These are phyloP conservation scores for Oidiodendron maius DNA, from an alignment of 495 filamentous ascomycete genomes.

Conservation along the genomic window DNA sequence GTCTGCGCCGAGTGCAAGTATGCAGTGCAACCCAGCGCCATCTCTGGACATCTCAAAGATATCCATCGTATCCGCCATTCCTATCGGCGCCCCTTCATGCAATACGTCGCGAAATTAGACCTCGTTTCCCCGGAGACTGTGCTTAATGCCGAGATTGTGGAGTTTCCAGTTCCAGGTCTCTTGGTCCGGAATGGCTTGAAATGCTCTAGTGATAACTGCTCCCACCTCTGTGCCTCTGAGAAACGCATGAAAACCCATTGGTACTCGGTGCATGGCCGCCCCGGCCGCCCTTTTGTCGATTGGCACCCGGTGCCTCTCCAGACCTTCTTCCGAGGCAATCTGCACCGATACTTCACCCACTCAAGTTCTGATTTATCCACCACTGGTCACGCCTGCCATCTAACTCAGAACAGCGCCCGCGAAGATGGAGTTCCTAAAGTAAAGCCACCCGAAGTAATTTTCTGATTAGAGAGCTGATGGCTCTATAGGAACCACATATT, in stretches of 20 bases:
- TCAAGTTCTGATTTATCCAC: too few relatives aligned
- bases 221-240: slow-evolving; percentile 16
- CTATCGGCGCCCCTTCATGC: slow-evolving; percentile 21
- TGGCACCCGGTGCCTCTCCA: slow-evolving; percentile 12
- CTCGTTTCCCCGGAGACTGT: slow-evolving; percentile 22
- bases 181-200: slow-evolving; percentile 25
- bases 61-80: slow-evolving; percentile 28
- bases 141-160: slow-evolving; percentile 6
- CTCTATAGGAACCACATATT: not conserved
- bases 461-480: not conserved
- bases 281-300: not conserved
- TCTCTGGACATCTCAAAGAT: slow-evolving; percentile 34
- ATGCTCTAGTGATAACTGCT: slow-evolving; percentile 21
- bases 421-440: too few relatives aligned
- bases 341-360: slow-evolving; percentile 13
- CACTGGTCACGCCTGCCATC: too few relatives aligned
- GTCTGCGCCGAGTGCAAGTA: slow-evolving; percentile 28
- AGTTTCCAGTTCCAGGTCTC: slow-evolving; percentile 28
- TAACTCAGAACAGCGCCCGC: too few relatives aligned
- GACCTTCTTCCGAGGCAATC: slow-evolving; percentile 20
- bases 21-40: slow-evolving; percentile 30
- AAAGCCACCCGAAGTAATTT: too few relatives aligned
- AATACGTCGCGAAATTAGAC: slow-evolving; percentile 19
- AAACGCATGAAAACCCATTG: slow-evolving; percentile 17
- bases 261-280: slow-evolving; percentile 5